These are phyloP conservation scores for Macrophomina pseudophaseolina DNA, from an alignment of 2,329 filamentous ascomycete species.

Conservation along the genomic window DNA sequence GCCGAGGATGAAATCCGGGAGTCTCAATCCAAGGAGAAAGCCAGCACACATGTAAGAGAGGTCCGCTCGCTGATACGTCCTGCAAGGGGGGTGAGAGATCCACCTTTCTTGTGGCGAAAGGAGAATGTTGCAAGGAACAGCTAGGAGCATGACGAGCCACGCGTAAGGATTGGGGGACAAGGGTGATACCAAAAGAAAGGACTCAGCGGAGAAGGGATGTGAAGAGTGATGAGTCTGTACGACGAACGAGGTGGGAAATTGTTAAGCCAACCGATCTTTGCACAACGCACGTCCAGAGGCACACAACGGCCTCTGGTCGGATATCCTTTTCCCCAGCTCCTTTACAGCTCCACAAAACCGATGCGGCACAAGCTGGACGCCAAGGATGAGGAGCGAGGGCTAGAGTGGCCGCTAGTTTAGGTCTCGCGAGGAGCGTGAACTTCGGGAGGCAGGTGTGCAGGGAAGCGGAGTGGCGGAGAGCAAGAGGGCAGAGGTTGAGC, in stretches of 20 bases:
- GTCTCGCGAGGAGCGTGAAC: not conserved
- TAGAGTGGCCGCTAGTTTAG: not conserved
- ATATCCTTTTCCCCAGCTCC: slow-evolving; percentile 8
- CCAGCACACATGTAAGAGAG: no score
- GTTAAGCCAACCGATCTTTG: not conserved
- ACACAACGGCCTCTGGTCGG: not conserved
- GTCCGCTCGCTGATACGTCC: no score
- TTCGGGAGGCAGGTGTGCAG: not conserved
- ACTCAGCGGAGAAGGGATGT: no score
- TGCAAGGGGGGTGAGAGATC: no score
- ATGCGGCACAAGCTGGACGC: not conserved
- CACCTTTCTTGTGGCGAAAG: no score
- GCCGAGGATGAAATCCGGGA: no score
- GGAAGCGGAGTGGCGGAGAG: not conserved
- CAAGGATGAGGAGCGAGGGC: not conserved
- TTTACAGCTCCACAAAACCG: not conserved
- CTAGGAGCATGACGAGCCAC: no score
- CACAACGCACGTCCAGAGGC: not conserved
- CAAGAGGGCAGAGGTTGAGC: not conserved
- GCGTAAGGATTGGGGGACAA: not conserved
- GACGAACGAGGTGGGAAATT: no score
- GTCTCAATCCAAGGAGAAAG: no score
- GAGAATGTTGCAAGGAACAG: no score
- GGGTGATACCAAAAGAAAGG: not conserved
- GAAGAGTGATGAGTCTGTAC: no score